Percentiles rank a stretch among this genome's conserved stretches.
Conservation (phyloP, 2,329 filamentous ascomycete species). For the Trichoderma sp. region DNA sequence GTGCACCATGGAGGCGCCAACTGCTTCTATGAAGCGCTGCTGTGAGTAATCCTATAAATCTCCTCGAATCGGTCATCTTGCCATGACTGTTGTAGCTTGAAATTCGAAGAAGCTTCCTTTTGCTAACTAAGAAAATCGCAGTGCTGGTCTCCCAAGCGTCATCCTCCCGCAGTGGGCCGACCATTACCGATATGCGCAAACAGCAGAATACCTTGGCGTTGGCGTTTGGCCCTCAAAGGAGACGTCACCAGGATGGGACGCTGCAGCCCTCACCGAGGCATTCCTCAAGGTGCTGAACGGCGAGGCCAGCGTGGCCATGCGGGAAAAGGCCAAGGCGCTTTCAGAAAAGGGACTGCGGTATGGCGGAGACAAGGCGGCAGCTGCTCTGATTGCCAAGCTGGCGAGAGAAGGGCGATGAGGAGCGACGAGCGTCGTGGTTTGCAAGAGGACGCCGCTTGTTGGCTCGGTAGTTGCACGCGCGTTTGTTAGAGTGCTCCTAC, state of each 20-base stretch:
- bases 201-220: slow-evolving; percentile 46
- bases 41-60: background rate
- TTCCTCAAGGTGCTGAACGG: slow-evolving; percentile 32
- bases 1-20: slow-evolving; percentile 47
- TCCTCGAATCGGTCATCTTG: background rate
- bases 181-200: slow-evolving; percentile 47
- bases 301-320: slow-evolving; percentile 24
- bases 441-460: background rate
- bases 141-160: slow-evolving; percentile 48
- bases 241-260: slow-evolving; percentile 37
- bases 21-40: slow-evolving; percentile 43
- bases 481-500: background rate
- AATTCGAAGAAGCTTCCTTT: background rate
- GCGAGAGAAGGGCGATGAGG: background rate
- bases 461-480: background rate
- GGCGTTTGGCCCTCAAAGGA: slow-evolving; percentile 44
- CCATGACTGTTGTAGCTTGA: background rate
- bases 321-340: slow-evolving; percentile 30
- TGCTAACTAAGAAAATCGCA: slow-evolving; percentile 19
- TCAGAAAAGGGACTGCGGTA: slow-evolving; percentile 21
- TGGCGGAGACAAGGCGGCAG: slow-evolving; percentile 18
- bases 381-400: slow-evolving; percentile 15
- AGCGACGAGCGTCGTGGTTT: background rate
- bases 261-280: slow-evolving; percentile 32
- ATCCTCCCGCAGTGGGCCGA: slow-evolving; percentile 51